Base-by-base conservation (phyloP, 164 flowering plant genomes). In the Aristolochia californica region DNA sequence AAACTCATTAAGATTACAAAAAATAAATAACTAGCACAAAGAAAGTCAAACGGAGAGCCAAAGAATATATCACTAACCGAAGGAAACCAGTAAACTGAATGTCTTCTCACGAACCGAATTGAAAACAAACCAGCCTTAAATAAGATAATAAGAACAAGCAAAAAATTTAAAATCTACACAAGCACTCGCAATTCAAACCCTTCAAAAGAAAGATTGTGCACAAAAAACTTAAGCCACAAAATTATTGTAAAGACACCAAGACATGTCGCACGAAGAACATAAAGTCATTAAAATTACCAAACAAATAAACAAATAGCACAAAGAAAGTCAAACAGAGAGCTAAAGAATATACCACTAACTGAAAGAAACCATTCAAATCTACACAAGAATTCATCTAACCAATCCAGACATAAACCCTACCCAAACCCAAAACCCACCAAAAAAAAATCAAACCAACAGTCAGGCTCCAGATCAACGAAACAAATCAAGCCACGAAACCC, bases 391-490 rank as follows among this genome's bases (percentile, higher is more conserved):
- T 51, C 55, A 21, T 5, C 23, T 7, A 51, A 21, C 20, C 5
- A 58, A 64, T 68, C 60, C 55, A 53, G 2, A 47, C 59, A 47
- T 45, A 72, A 68, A 59, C 65, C 64, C 70, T 26, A 54, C 15
- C 66, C 68, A 56, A 62, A 58, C 13, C 7, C n/a, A n/a, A n/a
- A n/a, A n/a, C 26, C 16, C 54, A 2, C 5, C 4, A 8, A 49
- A 7, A 49, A 2, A n/a, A 22, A 14, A 11, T 22, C 23, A 24
- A 12, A 22, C 51, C n/a, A 17, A 16, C 38, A 60, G 40, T n/a
- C 13, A 34, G 16, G 23, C 21, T 15, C 20, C 51, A 23, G 18
- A 27, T 2, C 17, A 20, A 18, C 25, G 28, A 18, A 23, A 8
- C 23, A 30, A 17, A 15, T 2, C 30, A 50, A 21, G 47, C 7